phyloP scores from a whole-genome alignment of 1,139 yeast genomes.

The Candida sp. region DNA sequence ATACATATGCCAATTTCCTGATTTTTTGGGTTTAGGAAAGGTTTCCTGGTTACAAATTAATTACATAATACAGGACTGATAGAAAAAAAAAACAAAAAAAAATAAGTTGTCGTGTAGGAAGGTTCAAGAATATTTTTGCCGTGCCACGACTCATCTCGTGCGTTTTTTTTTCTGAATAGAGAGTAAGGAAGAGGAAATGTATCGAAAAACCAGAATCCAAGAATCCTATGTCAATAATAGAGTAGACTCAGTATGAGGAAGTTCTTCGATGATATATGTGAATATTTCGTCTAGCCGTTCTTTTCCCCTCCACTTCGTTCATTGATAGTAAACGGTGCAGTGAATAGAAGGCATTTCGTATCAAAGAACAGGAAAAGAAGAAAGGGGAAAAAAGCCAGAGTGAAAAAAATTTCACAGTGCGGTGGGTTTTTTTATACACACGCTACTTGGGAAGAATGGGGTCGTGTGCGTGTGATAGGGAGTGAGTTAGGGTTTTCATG shows the following conservation, averaged over 20 bases:
- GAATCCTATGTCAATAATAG: constrained; percentile 20
- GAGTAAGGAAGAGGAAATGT: constrained; percentile 20
- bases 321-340: constrained; percentile 53
- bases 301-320: constrained; percentile 56
- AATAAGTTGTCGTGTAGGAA: neutral
- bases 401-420: constrained; percentile 1
- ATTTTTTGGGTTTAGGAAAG: neutral
- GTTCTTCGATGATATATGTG: constrained; percentile 24
- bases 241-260: constrained; percentile 44
- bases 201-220: constrained; percentile 45
- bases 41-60: neutral
- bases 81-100: neutral
- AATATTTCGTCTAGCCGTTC: constrained; percentile 33
- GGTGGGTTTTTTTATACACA: neutral
- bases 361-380: constrained; percentile 31
- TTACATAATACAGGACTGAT: neutral
- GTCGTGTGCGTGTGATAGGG: too few relatives aligned
- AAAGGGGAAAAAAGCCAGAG: constrained; percentile 6
- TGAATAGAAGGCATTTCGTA: constrained; percentile 64
- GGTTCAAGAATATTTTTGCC: too few relatives aligned
- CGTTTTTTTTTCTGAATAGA: neutral
- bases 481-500: too few relatives aligned
- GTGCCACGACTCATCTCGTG: neutral
- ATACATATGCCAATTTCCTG: neutral
- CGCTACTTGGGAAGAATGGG: too few relatives aligned